A percentile compares a stretch with the other conserved stretches of the same genome.
Conservation (phyloP, 2,329 filamentous ascomycete genomes). For the Cercospora brassicicola region DNA sequence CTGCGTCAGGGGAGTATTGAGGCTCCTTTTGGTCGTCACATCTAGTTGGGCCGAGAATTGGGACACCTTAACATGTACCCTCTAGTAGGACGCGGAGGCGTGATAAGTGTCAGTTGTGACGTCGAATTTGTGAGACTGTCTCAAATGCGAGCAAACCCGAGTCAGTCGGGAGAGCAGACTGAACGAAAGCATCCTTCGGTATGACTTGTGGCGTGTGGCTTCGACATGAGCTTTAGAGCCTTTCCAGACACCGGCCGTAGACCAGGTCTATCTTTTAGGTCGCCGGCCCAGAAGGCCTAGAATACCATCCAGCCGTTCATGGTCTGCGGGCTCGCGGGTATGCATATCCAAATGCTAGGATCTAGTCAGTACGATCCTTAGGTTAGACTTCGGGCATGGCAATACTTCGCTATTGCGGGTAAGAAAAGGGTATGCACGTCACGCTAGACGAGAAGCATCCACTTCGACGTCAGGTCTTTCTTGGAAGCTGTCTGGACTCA, state of each 20-base stretch:
- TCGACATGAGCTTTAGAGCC: background rate
- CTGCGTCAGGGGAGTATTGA: background rate
- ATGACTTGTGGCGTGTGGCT: background rate
- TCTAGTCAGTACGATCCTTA: conserved; percentile 2
- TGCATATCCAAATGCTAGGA: conserved; percentile 9
- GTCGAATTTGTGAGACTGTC: background rate
- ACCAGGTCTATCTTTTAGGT: conserved; percentile 1
- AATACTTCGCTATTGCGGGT: background rate
- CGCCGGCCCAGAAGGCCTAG: conserved; percentile 4
- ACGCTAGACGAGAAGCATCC: background rate
- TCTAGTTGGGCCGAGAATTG: background rate
- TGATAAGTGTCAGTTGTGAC: conserved; percentile 1
- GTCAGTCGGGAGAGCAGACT: background rate
- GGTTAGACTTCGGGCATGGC: conserved; percentile 4
- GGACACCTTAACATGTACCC: background rate
- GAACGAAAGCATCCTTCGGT: background rate
- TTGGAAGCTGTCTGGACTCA: conserved; percentile 1
- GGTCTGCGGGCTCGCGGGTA: background rate
- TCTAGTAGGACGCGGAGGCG: background rate
- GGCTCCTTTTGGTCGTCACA: background rate
- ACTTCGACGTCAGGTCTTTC: conserved; percentile 7
- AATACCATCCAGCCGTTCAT: background rate
- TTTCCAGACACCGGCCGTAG: background rate
- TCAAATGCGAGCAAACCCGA: background rate
- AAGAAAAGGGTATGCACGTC: background rate